Evolutionary conservation across 306 rosid genomes (phyloP), one percentile per base, ranked within the genome.

Genomic region (barrel medic (Medicago truncatula)): DNA sequence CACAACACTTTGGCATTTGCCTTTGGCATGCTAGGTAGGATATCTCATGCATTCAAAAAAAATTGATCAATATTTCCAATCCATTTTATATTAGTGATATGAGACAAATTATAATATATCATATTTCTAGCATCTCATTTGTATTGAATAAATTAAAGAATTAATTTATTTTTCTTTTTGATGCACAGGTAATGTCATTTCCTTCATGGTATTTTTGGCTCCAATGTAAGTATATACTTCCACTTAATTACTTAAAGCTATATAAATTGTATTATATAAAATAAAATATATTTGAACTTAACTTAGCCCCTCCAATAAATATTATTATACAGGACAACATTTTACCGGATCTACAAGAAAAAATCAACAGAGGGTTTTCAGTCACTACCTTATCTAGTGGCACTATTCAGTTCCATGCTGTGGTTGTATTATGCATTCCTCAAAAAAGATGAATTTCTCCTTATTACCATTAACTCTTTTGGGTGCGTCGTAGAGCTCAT

Each of bases 181-280:
- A 28, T 82, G 80, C n/a, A 61, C 54, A 95, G 97, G 98, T 25
- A 92, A 95, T 56, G 74, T 92, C 52, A 76, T 95, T 39, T 95
- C 99, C 15, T 70, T 90, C 90, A 14, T 95, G 86, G 99, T 95
- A 8, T 95, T 83, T 91, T 79, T 95, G 73, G 96, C 99, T 78
- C 97, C 99, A 25, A 40, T 88, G 97, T 95, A 81, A 90, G 97
- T 88, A 64, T 16, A 46, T 44, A 43, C 58, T 16, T 52, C 23
- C 58, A 16, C 21, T 6, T n/a, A 44, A 44, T 44, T 40, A 47
- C 8, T 46, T 46, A 46, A 46, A 12, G n/a, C 52, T 28, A 28
- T 28, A 28, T 28, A 28, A 28, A 28, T 28, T 28, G 31, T 28
- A 28, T 28, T 28, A 3, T 3, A 15, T 49, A 15, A 17, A 49